These are phyloP conservation scores for Triangularia verruculosa DNA, from an alignment of 2,329 filamentous ascomycete genomes.

Conservation along the genomic window DNA sequence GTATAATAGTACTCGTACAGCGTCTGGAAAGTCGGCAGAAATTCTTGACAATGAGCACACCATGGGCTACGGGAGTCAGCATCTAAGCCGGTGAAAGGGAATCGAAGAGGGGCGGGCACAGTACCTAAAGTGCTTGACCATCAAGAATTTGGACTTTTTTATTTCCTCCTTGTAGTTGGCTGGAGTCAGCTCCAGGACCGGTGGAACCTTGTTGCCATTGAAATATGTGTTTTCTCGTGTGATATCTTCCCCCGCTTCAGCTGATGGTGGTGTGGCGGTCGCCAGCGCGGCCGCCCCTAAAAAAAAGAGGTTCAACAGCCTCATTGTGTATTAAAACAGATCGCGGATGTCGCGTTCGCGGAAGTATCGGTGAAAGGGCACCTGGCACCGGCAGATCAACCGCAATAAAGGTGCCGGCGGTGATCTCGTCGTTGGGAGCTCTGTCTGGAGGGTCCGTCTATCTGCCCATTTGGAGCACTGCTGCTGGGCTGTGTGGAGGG, in stretches of 20 bases:
- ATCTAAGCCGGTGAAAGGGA: constrained; percentile 6
- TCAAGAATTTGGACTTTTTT: constrained; percentile 50
- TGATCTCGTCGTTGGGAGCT: constrained; percentile 6
- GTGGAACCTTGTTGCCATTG: constrained; percentile 65
- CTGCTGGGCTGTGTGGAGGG: constrained; percentile 2
- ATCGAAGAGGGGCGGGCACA: constrained; percentile 6
- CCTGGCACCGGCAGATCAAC: constrained; percentile 4
- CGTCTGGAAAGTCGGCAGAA: constrained; percentile 85
- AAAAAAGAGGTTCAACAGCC: constrained; percentile 40
- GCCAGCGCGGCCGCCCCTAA: constrained; percentile 45
- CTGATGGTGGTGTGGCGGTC: constrained; percentile 27
- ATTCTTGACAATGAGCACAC: constrained; percentile 70
- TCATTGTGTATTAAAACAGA: constrained; percentile 13
- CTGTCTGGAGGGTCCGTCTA: constrained; percentile 5
- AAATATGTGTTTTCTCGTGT: constrained; percentile 54
- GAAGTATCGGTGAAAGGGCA: background rate
- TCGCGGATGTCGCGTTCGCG: background rate
- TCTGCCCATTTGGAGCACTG: constrained; percentile 14
- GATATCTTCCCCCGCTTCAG: constrained; percentile 37
- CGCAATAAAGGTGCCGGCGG: background rate
- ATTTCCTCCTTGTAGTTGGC: constrained; percentile 56
- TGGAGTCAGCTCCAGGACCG: constrained; percentile 58
- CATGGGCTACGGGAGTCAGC: constrained; percentile 47
- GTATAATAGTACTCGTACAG: constrained; percentile 94
- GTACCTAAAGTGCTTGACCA: constrained; percentile 68